Conservation (phyloP, 768 basidiomycete species). For the Antrodiella citrinella region DNA sequence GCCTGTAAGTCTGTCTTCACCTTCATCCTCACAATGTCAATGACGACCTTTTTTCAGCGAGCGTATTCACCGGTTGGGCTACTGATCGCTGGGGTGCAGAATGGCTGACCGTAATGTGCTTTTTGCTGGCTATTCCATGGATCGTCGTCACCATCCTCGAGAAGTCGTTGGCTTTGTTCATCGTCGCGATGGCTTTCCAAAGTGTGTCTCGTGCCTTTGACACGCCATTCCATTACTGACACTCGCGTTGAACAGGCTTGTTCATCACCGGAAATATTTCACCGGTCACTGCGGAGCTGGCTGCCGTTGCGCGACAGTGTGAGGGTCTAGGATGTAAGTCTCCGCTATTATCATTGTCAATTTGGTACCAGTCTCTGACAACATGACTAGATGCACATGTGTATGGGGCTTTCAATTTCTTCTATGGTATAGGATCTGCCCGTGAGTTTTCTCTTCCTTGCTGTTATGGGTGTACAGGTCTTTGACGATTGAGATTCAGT, state of each 20-base stretch:
- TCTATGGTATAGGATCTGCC: constrained; percentile 56
- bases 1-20: constrained; percentile 60
- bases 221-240: background rate
- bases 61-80: constrained; percentile 49
- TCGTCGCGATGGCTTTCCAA: constrained; percentile 41
- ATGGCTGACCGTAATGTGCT: constrained; percentile 39
- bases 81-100: constrained; percentile 51
- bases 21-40: constrained; percentile 2
- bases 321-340: constrained; percentile 62
- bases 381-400: constrained; percentile 55
- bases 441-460: constrained; percentile 29
- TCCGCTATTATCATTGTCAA: background rate
- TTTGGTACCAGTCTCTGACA: background rate
- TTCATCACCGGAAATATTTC: constrained; percentile 52
- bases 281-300: constrained; percentile 60
- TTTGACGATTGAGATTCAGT: constrained; percentile 29
- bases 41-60: constrained; percentile 30
- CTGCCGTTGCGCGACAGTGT: constrained; percentile 44
- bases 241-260: constrained; percentile 35
- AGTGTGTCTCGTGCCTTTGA: constrained; percentile 30
- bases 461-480: background rate
- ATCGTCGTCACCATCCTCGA: constrained; percentile 46
- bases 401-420: constrained; percentile 68
- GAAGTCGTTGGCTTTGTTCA: constrained; percentile 38
- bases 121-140: constrained; percentile 56